phyloP scores from a whole-genome alignment of 345 rosid species.

The Chamaenerion angustifolium region DNA sequence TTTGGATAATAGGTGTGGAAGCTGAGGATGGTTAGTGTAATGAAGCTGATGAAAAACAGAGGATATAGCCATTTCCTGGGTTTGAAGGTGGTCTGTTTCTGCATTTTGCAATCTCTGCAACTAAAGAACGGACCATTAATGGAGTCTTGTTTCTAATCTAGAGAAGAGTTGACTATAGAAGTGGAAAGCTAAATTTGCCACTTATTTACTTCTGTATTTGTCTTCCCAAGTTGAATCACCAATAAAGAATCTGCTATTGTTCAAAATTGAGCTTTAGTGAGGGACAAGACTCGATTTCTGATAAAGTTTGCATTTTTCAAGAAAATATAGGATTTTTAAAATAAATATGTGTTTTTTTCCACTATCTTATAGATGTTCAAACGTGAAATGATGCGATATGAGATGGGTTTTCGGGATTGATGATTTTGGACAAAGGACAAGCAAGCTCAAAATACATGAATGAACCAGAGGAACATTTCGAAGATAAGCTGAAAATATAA shows the following conservation, averaged over 20 bases:
- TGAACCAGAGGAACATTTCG: no score
- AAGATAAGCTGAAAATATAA: no score
- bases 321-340: not conserved
- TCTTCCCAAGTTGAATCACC: slow-evolving; percentile 1
- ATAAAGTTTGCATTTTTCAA: no score
- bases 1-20: slow-evolving; percentile 17
- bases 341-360: not conserved
- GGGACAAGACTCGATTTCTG: no score
- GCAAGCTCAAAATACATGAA: no score
- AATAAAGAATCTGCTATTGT: not conserved
- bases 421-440: no score
- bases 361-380: no score
- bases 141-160: no score
- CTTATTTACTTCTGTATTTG: not conserved
- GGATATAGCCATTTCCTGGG: slow-evolving; percentile 18
- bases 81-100: slow-evolving; percentile 16
- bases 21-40: slow-evolving; percentile 13
- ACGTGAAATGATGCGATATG: no score
- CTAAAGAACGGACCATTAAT: not conserved
- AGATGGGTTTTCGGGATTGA: no score
- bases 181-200: not conserved
- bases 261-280: not conserved
- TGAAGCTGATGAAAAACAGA: slow-evolving; percentile 18
- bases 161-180: not conserved
- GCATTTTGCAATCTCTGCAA: slow-evolving; percentile 14